phyloP scores from a whole-genome alignment of 306 rosid genomes.

The Cucumis cinereus region DNA sequence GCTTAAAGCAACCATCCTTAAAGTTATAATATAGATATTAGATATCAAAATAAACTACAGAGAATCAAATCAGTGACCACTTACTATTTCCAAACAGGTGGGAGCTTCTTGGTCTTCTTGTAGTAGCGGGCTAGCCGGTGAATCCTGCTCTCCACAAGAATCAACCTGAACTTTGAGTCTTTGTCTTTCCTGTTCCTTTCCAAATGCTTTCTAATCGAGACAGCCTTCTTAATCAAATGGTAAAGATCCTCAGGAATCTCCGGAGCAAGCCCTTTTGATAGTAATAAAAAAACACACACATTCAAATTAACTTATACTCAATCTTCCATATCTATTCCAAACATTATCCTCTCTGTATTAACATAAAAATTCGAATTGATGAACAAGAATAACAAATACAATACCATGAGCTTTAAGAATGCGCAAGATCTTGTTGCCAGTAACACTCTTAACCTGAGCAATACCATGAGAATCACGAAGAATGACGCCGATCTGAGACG shows the following conservation, averaged over 20 bases:
- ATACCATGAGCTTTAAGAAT: constrained; percentile 57
- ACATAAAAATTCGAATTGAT: neutral
- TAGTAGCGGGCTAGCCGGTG: constrained; percentile 72
- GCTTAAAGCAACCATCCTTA: neutral
- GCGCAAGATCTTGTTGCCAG: constrained; percentile 51
- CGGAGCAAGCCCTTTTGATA: constrained; percentile 42
- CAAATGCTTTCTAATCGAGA: constrained; percentile 59
- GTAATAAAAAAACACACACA: neutral
- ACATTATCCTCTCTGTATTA: neutral
- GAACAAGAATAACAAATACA: neutral
- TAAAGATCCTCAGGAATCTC: constrained; percentile 73
- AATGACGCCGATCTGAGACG: constrained; percentile 27
- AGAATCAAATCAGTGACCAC: constrained; percentile 5
- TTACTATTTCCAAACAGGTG: constrained; percentile 75
- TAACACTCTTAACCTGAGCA: constrained; percentile 46
- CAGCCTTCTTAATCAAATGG: constrained; percentile 24
- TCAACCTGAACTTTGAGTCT: constrained; percentile 52
- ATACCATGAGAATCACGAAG: constrained; percentile 62
- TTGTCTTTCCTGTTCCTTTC: constrained; percentile 37
- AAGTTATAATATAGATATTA: neutral
- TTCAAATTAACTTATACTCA: neutral
- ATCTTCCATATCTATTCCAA: neutral
- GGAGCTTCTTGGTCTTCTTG: constrained; percentile 82
- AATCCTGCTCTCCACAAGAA: constrained; percentile 72
- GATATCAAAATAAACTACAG: neutral